Conservation (phyloP, 345 rosid genomes). For the Mangifera indica region DNA sequence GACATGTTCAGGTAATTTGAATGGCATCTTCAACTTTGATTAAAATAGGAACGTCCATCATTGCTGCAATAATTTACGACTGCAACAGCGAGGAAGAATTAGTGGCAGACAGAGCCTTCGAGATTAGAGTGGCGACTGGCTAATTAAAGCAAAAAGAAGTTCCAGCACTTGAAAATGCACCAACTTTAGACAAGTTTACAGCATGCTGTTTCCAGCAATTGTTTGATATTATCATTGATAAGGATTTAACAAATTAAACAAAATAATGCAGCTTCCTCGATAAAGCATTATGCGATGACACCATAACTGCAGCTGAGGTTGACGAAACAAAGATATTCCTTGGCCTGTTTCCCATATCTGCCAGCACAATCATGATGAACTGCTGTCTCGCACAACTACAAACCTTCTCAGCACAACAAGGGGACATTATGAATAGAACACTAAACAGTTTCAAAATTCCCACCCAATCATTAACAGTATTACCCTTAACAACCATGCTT, state of each 20-base stretch:
- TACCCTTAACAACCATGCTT: slow-evolving; percentile 46
- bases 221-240: not conserved
- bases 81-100: not conserved
- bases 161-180: not conserved
- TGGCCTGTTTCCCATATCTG: slow-evolving; percentile 56
- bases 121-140: not conserved
- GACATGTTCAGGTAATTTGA: slow-evolving; percentile 38
- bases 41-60: not conserved
- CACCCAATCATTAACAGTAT: slow-evolving; percentile 42
- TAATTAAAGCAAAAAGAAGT: not conserved
- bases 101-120: not conserved
- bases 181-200: not conserved
- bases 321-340: slow-evolving; percentile 54
- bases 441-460: slow-evolving; percentile 46
- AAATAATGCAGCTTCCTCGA: slow-evolving; percentile 41
- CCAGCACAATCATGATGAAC: slow-evolving; percentile 61
- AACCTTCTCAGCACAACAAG: slow-evolving; percentile 64
- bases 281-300: slow-evolving; percentile 38
- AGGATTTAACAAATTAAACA: not conserved
- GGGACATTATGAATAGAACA: slow-evolving; percentile 45
- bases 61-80: not conserved
- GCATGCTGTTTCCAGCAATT: slow-evolving; percentile 10
- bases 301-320: slow-evolving; percentile 30
- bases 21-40: not conserved
- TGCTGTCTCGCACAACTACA: slow-evolving; percentile 58